Conservation (phyloP, 2,329 filamentous ascomycete species). For the Ilyonectria destructans region DNA sequence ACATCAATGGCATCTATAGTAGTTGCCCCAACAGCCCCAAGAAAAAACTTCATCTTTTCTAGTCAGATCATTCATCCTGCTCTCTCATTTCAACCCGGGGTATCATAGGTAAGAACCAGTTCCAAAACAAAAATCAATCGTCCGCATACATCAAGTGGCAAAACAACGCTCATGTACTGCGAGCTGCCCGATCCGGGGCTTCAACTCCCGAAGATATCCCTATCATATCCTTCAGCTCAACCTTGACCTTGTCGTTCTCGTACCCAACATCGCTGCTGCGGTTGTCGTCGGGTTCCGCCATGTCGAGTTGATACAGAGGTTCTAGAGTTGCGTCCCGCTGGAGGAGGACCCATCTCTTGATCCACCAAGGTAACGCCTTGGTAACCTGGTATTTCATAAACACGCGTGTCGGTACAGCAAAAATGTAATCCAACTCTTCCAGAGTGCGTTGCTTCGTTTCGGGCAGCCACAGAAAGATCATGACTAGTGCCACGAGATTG, state of each 20-base stretch:
- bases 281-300: constrained; percentile 53
- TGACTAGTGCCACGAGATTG: constrained; percentile 68
- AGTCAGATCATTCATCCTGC: constrained; percentile 26
- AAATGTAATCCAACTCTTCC: constrained; percentile 73
- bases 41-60: background rate
- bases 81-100: constrained; percentile 42
- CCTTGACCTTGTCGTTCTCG: constrained; percentile 58
- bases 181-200: constrained; percentile 20
- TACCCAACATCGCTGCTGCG: constrained; percentile 51
- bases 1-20: background rate
- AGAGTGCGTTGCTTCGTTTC: constrained; percentile 73
- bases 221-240: constrained; percentile 58
- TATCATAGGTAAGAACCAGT: constrained; percentile 45
- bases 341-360: constrained; percentile 71
- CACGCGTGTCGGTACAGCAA: constrained; percentile 71
- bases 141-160: constrained; percentile 1
- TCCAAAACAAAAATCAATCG: constrained; percentile 30
- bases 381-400: constrained; percentile 72
- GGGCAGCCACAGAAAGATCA: constrained; percentile 72
- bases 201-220: constrained; percentile 50
- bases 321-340: constrained; percentile 60
- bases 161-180: constrained; percentile 9
- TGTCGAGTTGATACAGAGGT: constrained; percentile 62
- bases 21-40: background rate
- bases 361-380: constrained; percentile 73